These are phyloP conservation scores for Gossypium lobatum DNA, from an alignment of 441 rosid species.

Conservation along the genomic window DNA sequence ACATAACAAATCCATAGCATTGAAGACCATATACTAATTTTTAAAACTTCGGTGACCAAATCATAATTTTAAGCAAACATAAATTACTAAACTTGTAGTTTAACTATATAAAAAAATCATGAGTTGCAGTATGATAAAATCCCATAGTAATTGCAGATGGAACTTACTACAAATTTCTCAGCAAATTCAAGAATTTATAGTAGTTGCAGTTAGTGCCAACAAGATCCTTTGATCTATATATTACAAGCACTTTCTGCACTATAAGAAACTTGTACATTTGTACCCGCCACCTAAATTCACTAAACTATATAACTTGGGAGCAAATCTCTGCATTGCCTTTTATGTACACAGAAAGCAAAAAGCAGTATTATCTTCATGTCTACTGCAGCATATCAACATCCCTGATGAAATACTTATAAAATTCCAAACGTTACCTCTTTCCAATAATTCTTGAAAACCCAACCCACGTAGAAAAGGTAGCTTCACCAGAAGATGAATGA, in stretches of 20 bases:
- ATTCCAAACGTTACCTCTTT: neutral
- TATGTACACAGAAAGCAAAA: neutral
- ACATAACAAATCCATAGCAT: no score
- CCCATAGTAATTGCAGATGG: neutral
- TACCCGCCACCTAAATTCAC: neutral
- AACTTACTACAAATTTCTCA: neutral
- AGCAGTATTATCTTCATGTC: neutral
- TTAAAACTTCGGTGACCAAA: no score
- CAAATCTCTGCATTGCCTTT: neutral
- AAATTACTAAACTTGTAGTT: no score
- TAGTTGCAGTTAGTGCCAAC: neutral
- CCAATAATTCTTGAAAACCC: neutral
- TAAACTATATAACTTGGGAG: neutral
- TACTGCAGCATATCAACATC: neutral
- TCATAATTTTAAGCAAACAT: no score
- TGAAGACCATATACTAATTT: no score
- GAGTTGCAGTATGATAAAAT: neutral
- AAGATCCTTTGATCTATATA: neutral
- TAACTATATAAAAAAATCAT: neutral
- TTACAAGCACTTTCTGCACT: neutral
- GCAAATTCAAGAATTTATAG: neutral
- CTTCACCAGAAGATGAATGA: neutral
- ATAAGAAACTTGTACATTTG: constrained; percentile 1
- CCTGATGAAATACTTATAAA: constrained; percentile 1
- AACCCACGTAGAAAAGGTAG: neutral